A percentile compares a stretch with the other conserved stretches of the same genome.
phyloP scores from a whole-genome alignment of 495 filamentous ascomycete genomes.

The Aspergillus egyptiacus region DNA sequence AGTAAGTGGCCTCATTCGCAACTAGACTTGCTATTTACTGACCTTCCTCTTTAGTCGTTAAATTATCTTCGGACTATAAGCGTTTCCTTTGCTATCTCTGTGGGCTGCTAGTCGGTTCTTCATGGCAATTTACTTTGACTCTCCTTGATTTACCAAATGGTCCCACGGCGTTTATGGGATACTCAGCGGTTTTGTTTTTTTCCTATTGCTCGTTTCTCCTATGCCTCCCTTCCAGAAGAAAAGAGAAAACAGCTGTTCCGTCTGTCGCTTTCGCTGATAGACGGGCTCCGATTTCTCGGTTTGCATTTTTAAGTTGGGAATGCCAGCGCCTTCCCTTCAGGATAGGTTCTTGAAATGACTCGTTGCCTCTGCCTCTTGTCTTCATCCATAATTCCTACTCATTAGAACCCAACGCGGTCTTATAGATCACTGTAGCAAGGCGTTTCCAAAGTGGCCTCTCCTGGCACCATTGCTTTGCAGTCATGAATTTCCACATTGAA shows the following conservation, averaged over 20 bases:
- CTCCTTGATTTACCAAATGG: slow-evolving; percentile 5
- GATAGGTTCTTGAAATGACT: not conserved
- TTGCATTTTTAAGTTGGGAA: not conserved
- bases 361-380: not conserved
- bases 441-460: too few relatives aligned
- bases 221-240: not conserved
- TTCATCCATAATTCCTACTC: not conserved
- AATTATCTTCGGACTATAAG: slow-evolving; percentile 11
- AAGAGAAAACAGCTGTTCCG: not conserved
- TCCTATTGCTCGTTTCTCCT: not conserved
- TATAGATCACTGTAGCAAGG: too few relatives aligned
- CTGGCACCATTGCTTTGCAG: too few relatives aligned
- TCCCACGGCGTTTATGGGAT: slow-evolving; percentile 18
- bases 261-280: not conserved
- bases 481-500: too few relatives aligned
- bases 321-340: not conserved
- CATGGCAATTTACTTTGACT: slow-evolving; percentile 3
- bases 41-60: slow-evolving; percentile 34
- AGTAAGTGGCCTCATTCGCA: slow-evolving; percentile 35
- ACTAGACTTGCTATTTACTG: slow-evolving; percentile 4
- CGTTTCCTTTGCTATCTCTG: slow-evolving; percentile 8
- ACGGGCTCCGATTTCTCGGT: not conserved
- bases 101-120: slow-evolving; percentile 1
- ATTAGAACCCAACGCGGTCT: too few relatives aligned
- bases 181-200: slow-evolving; percentile 10